Percentiles rank a stretch among this genome's conserved stretches.
phyloP scores from a whole-genome alignment of 1,139 yeast genomes.

The Suhomyces anneliseae region DNA sequence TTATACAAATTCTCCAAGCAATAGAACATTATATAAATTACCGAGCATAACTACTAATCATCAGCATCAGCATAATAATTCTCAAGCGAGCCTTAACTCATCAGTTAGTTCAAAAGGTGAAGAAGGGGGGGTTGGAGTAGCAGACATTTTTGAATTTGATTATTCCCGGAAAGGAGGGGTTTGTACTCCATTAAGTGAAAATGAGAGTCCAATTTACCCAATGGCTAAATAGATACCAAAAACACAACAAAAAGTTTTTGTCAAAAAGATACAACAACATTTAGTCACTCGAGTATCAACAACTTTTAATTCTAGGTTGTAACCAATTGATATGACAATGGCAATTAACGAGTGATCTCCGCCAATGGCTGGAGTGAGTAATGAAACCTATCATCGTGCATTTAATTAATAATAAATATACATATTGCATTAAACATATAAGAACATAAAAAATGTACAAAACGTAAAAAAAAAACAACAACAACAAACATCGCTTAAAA shows the following conservation, averaged over 20 bases:
- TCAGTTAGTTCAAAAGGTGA: conserved; percentile 25
- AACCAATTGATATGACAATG: not conserved
- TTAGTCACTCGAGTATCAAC: no score
- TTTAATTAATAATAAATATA: no score
- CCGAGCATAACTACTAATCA: conserved; percentile 8
- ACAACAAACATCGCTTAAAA: no score
- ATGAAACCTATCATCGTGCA: not conserved
- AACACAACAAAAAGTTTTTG: no score
- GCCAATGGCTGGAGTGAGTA: not conserved
- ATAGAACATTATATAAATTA: conserved; percentile 7
- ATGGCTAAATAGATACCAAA: conserved; percentile 6
- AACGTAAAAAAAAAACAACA: no score
- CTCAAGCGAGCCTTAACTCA: conserved; percentile 32
- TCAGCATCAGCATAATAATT: conserved; percentile 24
- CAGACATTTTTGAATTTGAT: conserved; percentile 32
- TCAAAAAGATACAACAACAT: no score
- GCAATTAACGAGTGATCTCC: not conserved
- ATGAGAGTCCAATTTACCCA: conserved; percentile 27
- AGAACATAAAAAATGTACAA: not conserved
- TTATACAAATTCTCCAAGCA: conserved; percentile 8
- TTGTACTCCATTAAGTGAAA: conserved; percentile 37
- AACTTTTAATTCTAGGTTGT: no score
- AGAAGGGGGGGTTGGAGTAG: conserved; percentile 20
- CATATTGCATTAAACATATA: not conserved
- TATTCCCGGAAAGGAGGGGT: conserved; percentile 25